Evolutionary conservation across 768 basidiomycete species (phyloP), one percentile per base, ranked within the genome.

Genomic region (Pisolithus albus): DNA sequence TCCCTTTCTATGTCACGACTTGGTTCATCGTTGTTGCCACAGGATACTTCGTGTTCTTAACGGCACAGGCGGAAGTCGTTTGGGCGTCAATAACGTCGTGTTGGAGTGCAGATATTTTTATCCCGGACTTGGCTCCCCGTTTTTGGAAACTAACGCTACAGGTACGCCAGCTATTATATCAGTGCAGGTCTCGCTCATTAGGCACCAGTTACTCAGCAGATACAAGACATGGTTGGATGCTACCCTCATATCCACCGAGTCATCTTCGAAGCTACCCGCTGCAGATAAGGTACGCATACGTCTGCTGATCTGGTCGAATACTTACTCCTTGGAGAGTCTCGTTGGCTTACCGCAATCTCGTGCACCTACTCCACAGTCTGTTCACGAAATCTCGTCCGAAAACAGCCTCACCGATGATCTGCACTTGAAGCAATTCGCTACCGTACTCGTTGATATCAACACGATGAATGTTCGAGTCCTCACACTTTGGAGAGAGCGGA

Each of bases 111-210:
- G 85, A 92, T 47, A 76, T 96, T 7, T 94, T 80, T 65, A 83
- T 98, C 39, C 84, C 86, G 2, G 86, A 92, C 52, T 70, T 98
- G 10, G 79, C 80, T 34, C 76, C 84, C 67, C 79, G 88, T 46
- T 98, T 98, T 66, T 98, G 95, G 96, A 82, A 79, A 60, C 70
- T 98, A 52, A 89, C 86, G 6, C 70, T 99, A 24, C 95, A 99
- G 80, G 92, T 92, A 46, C 49, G 61, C 26, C 26, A 13, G 34
- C 6, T 38, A 37, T 74, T 58, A 47, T 53, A 19, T 40, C 19
- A 38, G 46, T 34, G 46, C 34, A 26, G 37, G 28, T 34, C 28
- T 28, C 26, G 52, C 39, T 32, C 54, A 48, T 50, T 49, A 37
- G 34, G 55, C 24, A 43, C 32, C 52, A 94, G 91, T 82, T 96